Percentiles rank a stretch among this genome's conserved stretches.
These are phyloP conservation scores for Metroxylon sagu DNA, from an alignment of 176 grass and related monocot species.

Conservation along the genomic window DNA sequence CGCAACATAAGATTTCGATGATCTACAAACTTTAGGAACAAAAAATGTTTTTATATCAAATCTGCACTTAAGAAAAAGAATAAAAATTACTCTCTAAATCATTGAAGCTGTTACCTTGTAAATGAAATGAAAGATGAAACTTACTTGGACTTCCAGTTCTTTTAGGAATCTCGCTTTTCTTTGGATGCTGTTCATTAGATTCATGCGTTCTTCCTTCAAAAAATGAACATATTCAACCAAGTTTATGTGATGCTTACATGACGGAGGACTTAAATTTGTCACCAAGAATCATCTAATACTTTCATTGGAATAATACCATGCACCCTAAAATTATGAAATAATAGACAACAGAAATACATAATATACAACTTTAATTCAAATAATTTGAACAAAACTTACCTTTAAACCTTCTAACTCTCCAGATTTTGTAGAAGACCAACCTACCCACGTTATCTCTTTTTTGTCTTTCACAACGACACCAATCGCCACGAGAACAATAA, in stretches of 20 bases:
- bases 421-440: conserved; percentile 50
- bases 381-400: conserved; percentile 40
- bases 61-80: too few relatives aligned
- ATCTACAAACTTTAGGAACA: conserved; percentile 78
- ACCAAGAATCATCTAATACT: too few relatives aligned
- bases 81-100: too few relatives aligned
- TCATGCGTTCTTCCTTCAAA: conserved; percentile 49
- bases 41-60: conserved; percentile 2
- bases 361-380: too few relatives aligned
- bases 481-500: conserved; percentile 89
- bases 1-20: conserved; percentile 63
- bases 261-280: too few relatives aligned
- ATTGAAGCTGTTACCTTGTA: too few relatives aligned
- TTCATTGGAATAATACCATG: too few relatives aligned
- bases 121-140: conserved; percentile 12
- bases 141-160: conserved; percentile 89
- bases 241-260: too few relatives aligned
- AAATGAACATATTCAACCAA: conserved; percentile 3
- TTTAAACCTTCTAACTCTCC: conserved; percentile 58
- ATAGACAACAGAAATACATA: too few relatives aligned
- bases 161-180: conserved; percentile 62
- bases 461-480: conserved; percentile 83
- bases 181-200: conserved; percentile 49
- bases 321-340: too few relatives aligned
- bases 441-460: conserved; percentile 93